Evolutionary conservation across 73 alveolate species (phyloP).

Genomic region (Tetrahymena borealis): DNA sequence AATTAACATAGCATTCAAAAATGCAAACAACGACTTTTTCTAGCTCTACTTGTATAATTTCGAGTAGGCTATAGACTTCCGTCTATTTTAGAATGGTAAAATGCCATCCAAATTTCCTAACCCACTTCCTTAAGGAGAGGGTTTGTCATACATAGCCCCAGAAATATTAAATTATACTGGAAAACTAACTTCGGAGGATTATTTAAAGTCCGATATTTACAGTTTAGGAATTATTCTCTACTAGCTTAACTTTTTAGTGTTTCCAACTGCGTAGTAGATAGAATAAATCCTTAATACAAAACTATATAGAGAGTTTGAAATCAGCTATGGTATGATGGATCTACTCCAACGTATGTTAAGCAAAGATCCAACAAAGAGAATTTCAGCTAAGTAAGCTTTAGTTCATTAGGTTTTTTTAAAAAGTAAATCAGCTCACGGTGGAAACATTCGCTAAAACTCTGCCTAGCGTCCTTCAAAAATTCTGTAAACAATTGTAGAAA

Average conservation of each 20-base stretch:
- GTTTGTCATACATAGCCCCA: background rate
- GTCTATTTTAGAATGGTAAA: background rate
- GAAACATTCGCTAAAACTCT: background rate
- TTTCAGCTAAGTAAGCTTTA: background rate
- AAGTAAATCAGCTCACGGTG: background rate
- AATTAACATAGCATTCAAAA: background rate
- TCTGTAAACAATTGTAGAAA: background rate
- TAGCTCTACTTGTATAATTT: background rate
- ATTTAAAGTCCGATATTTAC: background rate
- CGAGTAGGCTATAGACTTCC: background rate
- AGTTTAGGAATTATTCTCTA: background rate
- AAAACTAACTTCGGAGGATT: background rate
- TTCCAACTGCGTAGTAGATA: background rate
- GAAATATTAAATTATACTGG: background rate
- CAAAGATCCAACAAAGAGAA: background rate
- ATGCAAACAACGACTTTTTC: conserved; percentile 1
- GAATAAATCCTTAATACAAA: background rate
- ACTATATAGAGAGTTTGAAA: background rate
- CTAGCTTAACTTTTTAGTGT: background rate
- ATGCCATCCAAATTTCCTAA: background rate
- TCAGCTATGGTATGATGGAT: background rate
- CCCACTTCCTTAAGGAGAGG: background rate
- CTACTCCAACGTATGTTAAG: background rate
- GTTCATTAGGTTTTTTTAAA: background rate
- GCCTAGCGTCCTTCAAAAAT: background rate